Base-by-base conservation (phyloP, 371 early-diverging fungal genomes). In the Zopfochytrium polystomum region DNA sequence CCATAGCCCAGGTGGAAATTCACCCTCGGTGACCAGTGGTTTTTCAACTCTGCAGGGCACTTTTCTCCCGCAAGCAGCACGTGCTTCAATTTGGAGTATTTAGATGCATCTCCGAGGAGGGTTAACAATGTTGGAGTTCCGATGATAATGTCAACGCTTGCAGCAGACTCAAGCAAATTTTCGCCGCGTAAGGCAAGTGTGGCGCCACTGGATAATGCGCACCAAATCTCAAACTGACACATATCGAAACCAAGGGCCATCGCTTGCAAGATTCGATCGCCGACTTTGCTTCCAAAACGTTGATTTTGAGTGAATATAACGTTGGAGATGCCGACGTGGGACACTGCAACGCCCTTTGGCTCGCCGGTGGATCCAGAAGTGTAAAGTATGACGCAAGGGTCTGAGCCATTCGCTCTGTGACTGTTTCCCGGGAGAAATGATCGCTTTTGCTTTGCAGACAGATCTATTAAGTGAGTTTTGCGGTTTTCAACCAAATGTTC, bases 361-460 rank as follows among this genome's bases (percentile, higher is more conserved):
- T 30, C 48, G 3, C 72, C 72, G 3, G 72, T 65, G 22, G 72
- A 58, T 3, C 72, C 72, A 30, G 59, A 60, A 3, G 72, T 72
- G 25, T 52, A 68, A 6, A 66, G 22, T 15, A 49, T 62, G 50
- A 22, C 42, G 6, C 22, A 15, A 22, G 23, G 9, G 31, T 57
- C 47, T 18, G 31, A 49, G 45, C 27, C 58, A 25, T 23, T 26
- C 15, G n/a, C 23, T 49, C 15, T 26, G 15, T 49, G 22, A 26
- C n/a, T 49, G 0, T n/a, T n/a, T n/a, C n/a, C n/a, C n/a, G n/a
- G n/a, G n/a, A n/a, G n/a, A n/a, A n/a, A n/a, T n/a, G 49, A 15
- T 49, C 26, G 23, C n/a, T n/a, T n/a, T n/a, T n/a, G n/a, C n/a
- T n/a, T n/a, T n/a, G n/a, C n/a, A n/a, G n/a, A n/a, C n/a, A n/a